Evolutionary conservation across 2,329 filamentous ascomycete genomes (phyloP).

Genomic region (Fusarium paranaense): DNA sequence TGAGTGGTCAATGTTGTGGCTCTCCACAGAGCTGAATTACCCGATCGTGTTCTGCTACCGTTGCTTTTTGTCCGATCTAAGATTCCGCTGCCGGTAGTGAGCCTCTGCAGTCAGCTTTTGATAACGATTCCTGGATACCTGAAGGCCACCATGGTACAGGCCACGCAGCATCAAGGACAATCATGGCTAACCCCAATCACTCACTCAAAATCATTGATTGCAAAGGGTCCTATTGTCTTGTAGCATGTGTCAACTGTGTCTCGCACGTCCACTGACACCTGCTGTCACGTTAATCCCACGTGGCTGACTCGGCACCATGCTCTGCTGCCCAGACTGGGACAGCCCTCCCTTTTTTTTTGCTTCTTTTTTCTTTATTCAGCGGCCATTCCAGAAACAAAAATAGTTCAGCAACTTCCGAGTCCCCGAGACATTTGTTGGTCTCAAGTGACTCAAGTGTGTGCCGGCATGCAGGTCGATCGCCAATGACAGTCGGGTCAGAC

Average conservation of each 20-base stretch:
- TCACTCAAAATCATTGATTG: conserved; percentile 1
- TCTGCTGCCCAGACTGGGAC: conserved; percentile 15
- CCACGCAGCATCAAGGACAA: neutral
- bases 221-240: neutral
- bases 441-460: conserved; percentile 3
- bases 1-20: neutral
- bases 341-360: neutral
- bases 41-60: neutral
- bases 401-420: neutral
- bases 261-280: conserved; percentile 15
- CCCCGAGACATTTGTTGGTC: conserved; percentile 19
- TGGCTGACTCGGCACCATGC: conserved; percentile 29
- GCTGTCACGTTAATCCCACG: conserved; percentile 42
- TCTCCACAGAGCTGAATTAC: neutral
- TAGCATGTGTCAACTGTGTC: conserved; percentile 1
- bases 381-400: conserved; percentile 26
- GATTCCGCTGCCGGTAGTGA: neutral
- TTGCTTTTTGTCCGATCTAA: conserved; percentile 1
- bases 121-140: neutral
- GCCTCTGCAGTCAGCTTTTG: neutral
- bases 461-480: conserved; percentile 17
- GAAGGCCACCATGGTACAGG: neutral
- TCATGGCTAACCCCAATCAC: neutral
- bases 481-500: conserved; percentile 10
- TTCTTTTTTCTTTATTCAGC: neutral